Evolutionary conservation across 768 basidiomycete species (phyloP), one percentile per base, ranked within the genome.

Genomic region (Agaricus blazei): DNA sequence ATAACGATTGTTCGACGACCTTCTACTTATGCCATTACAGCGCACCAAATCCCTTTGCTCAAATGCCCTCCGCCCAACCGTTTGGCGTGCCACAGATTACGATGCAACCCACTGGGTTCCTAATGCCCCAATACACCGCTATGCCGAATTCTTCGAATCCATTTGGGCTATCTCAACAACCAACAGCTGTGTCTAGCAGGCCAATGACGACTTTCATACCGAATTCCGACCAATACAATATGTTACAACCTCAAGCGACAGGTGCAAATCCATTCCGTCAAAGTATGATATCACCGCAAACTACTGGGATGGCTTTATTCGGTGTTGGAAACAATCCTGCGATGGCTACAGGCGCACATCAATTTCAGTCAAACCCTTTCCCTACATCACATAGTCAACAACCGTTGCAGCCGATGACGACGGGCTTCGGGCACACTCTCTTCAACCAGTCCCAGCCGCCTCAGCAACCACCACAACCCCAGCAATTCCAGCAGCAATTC

Each of bases 221-320:
- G 56, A 73, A 79, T 24, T 85, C 58, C 27, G 58, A 56, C 31
- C 74, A 71, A 43, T 65, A 69, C 46, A 73, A 70, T 54, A 75
- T 82, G 58, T 63, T 79, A 49, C 81, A 78, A 64, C 77, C 85
- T 15, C 82, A 86, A 60, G 65, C 73, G 14, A 88, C 85, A 8
- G 87, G 84, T 19, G 71, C 75, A 42, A 94, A 93, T 68, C 92
- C 91, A 8, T 95, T 95, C 76, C 77, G 93, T 34, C 90, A 91
- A 68, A 89, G 81, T 61, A 80, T 85, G 77, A 67, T 92, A 58
- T 54, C 84, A 26, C 79, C 86, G 9, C 84, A 87, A 62, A 70
- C 74, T 7, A 88, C 85, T 3, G 83, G 84, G 2, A 72, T 80
- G 68, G 75, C 79, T 1, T 59, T 75, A 54, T 78, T 82, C 55